A percentile compares a stretch with the other conserved stretches of the same genome.
These are phyloP conservation scores for Metschnikowia lunata DNA, from an alignment of 805 yeast genomes.

Conservation along the genomic window DNA sequence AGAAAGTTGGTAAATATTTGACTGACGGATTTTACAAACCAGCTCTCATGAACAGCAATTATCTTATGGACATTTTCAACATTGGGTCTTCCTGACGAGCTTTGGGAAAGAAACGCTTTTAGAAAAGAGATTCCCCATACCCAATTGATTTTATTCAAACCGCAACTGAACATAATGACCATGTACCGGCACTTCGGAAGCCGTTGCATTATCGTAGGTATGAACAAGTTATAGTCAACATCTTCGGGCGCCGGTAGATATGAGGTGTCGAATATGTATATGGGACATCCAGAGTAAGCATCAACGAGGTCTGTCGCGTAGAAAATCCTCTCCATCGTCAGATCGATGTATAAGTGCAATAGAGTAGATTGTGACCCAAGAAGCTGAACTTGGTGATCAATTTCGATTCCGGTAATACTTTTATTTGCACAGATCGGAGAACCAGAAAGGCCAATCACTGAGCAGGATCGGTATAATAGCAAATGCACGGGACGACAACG, in stretches of 20 bases:
- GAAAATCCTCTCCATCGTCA: slow-evolving; percentile 43
- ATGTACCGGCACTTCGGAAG: slow-evolving; percentile 65
- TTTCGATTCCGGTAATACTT: no score
- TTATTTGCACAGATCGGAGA: no score
- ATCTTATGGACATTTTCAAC: slow-evolving; percentile 50
- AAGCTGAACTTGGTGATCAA: no score
- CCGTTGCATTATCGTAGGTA: slow-evolving; percentile 49
- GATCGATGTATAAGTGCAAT: background rate
- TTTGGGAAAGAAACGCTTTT: slow-evolving; percentile 49
- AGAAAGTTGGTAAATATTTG: slow-evolving; percentile 63
- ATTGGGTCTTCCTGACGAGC: slow-evolving; percentile 44
- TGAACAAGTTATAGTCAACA: slow-evolving; percentile 45
- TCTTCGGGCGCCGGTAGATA: slow-evolving; percentile 61
- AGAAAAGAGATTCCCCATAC: slow-evolving; percentile 59
- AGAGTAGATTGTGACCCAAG: no score
- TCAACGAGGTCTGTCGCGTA: slow-evolving; percentile 60
- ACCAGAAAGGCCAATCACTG: no score
- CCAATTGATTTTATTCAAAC: slow-evolving; percentile 65
- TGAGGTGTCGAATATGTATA: slow-evolving; percentile 80
- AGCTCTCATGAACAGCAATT: slow-evolving; percentile 83
- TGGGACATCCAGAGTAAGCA: slow-evolving; percentile 58
- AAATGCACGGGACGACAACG: no score
- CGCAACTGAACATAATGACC: slow-evolving; percentile 76
- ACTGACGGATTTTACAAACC: slow-evolving; percentile 77
- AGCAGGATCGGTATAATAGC: no score